These are phyloP conservation scores for Leccinum fibrillosum DNA, from an alignment of 768 basidiomycete genomes.

Conservation along the genomic window DNA sequence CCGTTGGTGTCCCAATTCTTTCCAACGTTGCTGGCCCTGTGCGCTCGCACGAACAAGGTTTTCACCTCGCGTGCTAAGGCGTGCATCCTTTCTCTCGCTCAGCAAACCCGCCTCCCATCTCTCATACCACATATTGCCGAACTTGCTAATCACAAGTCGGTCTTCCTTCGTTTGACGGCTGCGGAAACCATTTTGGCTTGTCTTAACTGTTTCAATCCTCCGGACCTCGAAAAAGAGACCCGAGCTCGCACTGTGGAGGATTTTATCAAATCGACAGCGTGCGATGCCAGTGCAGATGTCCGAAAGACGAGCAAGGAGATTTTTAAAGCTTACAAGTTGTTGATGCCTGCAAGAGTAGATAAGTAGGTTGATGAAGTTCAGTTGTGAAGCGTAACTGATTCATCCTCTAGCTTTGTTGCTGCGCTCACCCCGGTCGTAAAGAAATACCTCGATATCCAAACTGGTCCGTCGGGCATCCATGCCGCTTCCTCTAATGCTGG, in stretches of 20 bases:
- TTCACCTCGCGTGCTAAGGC: constrained; percentile 62
- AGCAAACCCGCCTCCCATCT: constrained; percentile 61
- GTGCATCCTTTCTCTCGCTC: constrained; percentile 59
- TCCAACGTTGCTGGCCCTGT: constrained; percentile 64
- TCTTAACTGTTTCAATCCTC: constrained; percentile 75
- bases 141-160: constrained; percentile 62
- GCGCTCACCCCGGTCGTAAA: constrained; percentile 75
- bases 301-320: constrained; percentile 65
- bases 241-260: constrained; percentile 65
- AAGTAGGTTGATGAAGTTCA: constrained; percentile 41
- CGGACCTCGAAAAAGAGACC: constrained; percentile 69
- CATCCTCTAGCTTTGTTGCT: constrained; percentile 53
- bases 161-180: constrained; percentile 58
- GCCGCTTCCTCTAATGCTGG: constrained; percentile 4
- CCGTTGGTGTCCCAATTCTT: constrained; percentile 63
- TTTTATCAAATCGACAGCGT: constrained; percentile 62
- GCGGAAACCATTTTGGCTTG: constrained; percentile 64
- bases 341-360: constrained; percentile 67
- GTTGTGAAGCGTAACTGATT: constrained; percentile 7
- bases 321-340: constrained; percentile 70
- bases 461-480: not conserved
- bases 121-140: constrained; percentile 61
- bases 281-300: constrained; percentile 74
- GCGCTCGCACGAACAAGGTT: constrained; percentile 76
- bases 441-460: constrained; percentile 64